Base-by-base conservation (phyloP, 192 early-diverging fungal species). In the Coemansia aciculifera region DNA sequence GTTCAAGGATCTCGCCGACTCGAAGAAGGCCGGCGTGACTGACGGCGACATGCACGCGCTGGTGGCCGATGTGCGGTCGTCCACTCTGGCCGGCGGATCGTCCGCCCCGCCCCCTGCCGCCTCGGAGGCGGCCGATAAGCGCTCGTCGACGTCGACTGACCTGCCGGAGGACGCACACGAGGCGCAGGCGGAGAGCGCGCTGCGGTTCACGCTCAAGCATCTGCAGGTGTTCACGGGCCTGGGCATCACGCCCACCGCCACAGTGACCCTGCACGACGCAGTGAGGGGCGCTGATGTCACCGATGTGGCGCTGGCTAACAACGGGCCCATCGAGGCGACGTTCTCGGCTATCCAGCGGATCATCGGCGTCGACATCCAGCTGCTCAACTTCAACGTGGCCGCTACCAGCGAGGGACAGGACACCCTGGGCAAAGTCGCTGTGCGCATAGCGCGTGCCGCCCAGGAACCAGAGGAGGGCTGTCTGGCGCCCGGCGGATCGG, bases 1-100 rank as follows among this genome's bases (percentile, higher is more conserved):
- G 40, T 98, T 98, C 88, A 98, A 98, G 84, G 73, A 88, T 44
- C 85, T 97, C 63, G 94, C 94, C n/a, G 96, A 98, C 70, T 79
- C 81, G 15, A 93, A 92, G 65, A 96, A 96, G 84, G 85, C 91
- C 52, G 87, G 86, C 46, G 89, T 98, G 12, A 93, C 88, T 31
- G 95, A 98, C 79, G 88, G 90, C 68, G 95, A 98, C 75, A 68
- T 98, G 52, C 86, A 90, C 37, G 95, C 96, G 38, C 78, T 98
- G 49, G 71, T 98, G 43, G 88, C 91, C 27, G 93, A 95, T 40
- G 85, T 90, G 60, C 82, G 93, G 39, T 87, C 79, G 38, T 68
- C 68, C 12, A 67, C 68, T 49, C 61, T 63, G 69, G 63, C 40
- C 29, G 49, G 36, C 11, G 23, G 48, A 17, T 21, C 17, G 0